Conservation (phyloP, 768 basidiomycete genomes). For the Serendipita sp. region DNA sequence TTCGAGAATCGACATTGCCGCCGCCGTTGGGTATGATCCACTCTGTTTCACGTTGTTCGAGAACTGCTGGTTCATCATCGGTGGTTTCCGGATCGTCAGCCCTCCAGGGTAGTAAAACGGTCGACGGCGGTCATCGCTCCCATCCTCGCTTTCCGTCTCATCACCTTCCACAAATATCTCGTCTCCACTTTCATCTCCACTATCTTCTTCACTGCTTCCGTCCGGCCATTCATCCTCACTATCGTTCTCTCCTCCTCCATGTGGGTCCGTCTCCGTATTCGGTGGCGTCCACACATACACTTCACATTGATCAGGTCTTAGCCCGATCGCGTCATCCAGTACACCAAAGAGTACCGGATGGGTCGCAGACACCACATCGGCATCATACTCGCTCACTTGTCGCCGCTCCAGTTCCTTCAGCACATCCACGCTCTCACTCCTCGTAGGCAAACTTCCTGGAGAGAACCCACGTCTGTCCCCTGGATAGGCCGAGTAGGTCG, state of each 20-base stretch:
- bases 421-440: conserved; percentile 1
- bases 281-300: conserved; percentile 80
- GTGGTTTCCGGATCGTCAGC: not conserved
- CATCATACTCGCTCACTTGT: conserved; percentile 13
- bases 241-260: conserved; percentile 64
- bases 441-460: not conserved
- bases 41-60: too few species aligned
- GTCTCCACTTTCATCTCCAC: conserved; percentile 5
- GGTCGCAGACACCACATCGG: conserved; percentile 61
- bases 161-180: conserved; percentile 5
- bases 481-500: conserved; percentile 4
- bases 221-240: conserved; percentile 2
- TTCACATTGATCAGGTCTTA: conserved; percentile 64
- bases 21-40: not conserved
- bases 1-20: not conserved
- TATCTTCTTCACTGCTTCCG: conserved; percentile 10
- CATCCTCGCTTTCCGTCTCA: conserved; percentile 3
- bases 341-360: conserved; percentile 78
- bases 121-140: not conserved
- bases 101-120: conserved; percentile 3
- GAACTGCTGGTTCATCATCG: not conserved
- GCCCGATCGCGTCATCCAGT: conserved; percentile 77
- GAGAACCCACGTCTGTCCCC: not conserved
- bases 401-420: not conserved
- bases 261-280: conserved; percentile 87